Conservation (phyloP, 441 rosid genomes). For the Mallotus repandus region DNA sequence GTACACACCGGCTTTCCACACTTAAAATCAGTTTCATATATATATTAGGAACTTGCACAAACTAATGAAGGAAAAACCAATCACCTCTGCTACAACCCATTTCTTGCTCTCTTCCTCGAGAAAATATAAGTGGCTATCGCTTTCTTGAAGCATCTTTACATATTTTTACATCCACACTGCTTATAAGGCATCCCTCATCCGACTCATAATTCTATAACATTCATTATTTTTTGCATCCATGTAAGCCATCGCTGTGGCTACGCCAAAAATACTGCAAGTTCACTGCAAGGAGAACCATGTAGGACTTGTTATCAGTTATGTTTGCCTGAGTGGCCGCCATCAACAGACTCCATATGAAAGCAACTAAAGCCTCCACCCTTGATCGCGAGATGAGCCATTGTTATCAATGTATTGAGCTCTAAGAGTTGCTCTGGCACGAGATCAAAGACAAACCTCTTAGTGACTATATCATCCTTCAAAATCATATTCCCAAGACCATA, state of each 20-base stretch:
- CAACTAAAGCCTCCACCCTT: slow-evolving; percentile 11
- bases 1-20: too few species aligned
- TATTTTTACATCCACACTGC: too few species aligned
- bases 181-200: too few species aligned
- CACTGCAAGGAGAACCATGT: not conserved
- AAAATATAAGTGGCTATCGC: too few species aligned
- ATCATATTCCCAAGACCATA: not conserved
- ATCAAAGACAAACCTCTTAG: slow-evolving; percentile 22
- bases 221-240: not conserved
- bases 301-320: not conserved
- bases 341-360: slow-evolving; percentile 13
- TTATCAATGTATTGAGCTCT: not conserved
- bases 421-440: slow-evolving; percentile 7
- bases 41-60: too few species aligned
- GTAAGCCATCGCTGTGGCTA: not conserved
- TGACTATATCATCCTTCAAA: not conserved
- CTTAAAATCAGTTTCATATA: too few species aligned
- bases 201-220: too few species aligned
- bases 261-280: not conserved
- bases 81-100: too few species aligned
- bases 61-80: too few species aligned
- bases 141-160: too few species aligned
- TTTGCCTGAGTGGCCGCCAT: slow-evolving; percentile 1
- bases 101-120: too few species aligned
- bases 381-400: not conserved